Conservation (phyloP, 2,329 filamentous ascomycete species). For the Microcera coccophila region DNA sequence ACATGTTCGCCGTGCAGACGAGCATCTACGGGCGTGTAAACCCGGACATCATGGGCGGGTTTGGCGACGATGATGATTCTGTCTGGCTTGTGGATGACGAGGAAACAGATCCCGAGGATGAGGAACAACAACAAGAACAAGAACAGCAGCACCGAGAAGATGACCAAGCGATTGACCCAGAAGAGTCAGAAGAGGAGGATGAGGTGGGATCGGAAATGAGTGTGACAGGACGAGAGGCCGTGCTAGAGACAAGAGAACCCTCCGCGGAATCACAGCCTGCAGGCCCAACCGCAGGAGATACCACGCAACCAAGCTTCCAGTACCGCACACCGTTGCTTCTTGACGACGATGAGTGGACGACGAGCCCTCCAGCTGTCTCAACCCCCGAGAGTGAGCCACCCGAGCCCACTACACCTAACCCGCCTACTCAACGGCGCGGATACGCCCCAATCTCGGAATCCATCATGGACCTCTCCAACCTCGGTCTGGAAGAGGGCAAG, state of each 20-base stretch:
- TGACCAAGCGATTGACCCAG: conserved; percentile 2
- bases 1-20: conserved; percentile 25
- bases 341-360: conserved; percentile 17
- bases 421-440: conserved; percentile 6
- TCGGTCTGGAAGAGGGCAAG: conserved; percentile 7
- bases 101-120: conserved; percentile 20
- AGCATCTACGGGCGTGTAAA: conserved; percentile 30
- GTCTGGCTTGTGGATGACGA: conserved; percentile 31
- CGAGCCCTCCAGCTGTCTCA: conserved; percentile 1
- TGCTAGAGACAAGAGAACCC: conserved; percentile 16
- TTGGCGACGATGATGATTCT: conserved; percentile 30
- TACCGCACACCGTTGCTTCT: conserved; percentile 20
- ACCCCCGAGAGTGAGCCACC: conserved; percentile 2
- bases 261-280: conserved; percentile 10
- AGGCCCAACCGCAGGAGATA: conserved; percentile 9
- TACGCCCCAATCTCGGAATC: conserved; percentile 20
- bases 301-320: conserved; percentile 11
- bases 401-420: conserved; percentile 1
- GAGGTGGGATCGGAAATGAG: too few relatives aligned
- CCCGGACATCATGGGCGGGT: conserved; percentile 29
- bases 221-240: background rate
- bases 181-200: background rate
- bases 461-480: conserved; percentile 14
- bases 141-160: conserved; percentile 3
- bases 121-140: conserved; percentile 9